These are phyloP conservation scores for Apiospora hydei DNA, from an alignment of 2,329 filamentous ascomycete genomes.

Conservation along the genomic window DNA sequence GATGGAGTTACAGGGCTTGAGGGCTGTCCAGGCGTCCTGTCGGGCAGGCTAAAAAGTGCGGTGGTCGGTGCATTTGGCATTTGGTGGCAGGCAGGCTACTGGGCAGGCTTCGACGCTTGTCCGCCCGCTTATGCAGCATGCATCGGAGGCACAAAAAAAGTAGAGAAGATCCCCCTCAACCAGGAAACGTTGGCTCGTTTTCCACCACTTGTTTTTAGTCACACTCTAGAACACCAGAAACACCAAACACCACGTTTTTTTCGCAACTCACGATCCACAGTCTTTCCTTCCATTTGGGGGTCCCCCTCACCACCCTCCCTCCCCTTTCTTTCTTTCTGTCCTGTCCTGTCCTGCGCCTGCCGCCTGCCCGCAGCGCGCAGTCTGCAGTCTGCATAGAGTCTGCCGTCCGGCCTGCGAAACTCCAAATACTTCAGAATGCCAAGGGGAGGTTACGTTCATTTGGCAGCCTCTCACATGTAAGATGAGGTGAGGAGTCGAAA, in stretches of 20 bases:
- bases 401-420: not conserved
- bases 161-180: not conserved
- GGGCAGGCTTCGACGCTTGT: not conserved
- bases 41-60: not conserved
- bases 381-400: not conserved
- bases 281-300: not conserved
- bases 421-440: not conserved
- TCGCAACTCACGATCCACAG: conserved; percentile 9
- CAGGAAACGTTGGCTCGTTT: conserved; percentile 3
- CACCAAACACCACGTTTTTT: conserved; percentile 2
- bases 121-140: not conserved
- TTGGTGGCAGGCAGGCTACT: not conserved
- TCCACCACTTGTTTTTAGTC: conserved; percentile 16
- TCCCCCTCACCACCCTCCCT: too few relatives aligned
- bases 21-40: too few relatives aligned
- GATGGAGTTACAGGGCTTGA: conserved; percentile 4
- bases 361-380: too few relatives aligned
- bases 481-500: conserved; percentile 13
- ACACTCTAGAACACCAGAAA: conserved; percentile 3
- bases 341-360: not conserved
- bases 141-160: conserved; percentile 1
- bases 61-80: conserved; percentile 4
- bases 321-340: not conserved
- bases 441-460: conserved; percentile 10
- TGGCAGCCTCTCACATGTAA: conserved; percentile 1